phyloP scores from a whole-genome alignment of 805 yeast genomes.

The Monosporozyma aquatica region DNA sequence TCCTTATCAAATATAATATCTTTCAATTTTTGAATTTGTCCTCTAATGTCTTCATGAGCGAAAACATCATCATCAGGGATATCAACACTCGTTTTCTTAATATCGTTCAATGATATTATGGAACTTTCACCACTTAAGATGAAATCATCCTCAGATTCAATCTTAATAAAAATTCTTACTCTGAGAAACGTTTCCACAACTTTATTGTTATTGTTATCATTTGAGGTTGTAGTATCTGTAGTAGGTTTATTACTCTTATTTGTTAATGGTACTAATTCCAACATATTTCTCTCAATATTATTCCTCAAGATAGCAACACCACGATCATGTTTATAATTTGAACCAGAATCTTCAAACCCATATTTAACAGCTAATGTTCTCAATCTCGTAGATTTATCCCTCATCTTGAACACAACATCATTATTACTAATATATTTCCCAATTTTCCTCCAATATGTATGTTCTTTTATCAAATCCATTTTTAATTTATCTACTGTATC shows the following conservation, averaged over 20 bases:
- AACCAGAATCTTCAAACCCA: conserved; percentile 89
- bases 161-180: conserved; percentile 49
- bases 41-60: conserved; percentile 34
- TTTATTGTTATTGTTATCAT: conserved; percentile 2
- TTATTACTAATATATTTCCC: conserved; percentile 20
- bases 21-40: conserved; percentile 59
- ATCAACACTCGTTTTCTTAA: conserved; percentile 1
- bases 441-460: conserved; percentile 44
- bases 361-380: conserved; percentile 68
- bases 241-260: conserved; percentile 30
- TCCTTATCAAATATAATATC: conserved; percentile 82
- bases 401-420: conserved; percentile 48
- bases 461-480: conserved; percentile 51
- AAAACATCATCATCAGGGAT: conserved; percentile 10
- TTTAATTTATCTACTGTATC: conserved; percentile 43
- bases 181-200: conserved; percentile 39
- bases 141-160: conserved; percentile 43
- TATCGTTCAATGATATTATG: neutral
- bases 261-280: conserved; percentile 33
- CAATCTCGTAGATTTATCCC: conserved; percentile 46
- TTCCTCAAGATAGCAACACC: conserved; percentile 69
- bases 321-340: conserved; percentile 53
- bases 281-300: conserved; percentile 30
- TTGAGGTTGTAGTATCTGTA: no score
- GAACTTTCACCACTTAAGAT: conserved; percentile 50